Evolutionary conservation across 495 filamentous ascomycete species (phyloP).

Genomic region (Penicillium subrubescens): DNA sequence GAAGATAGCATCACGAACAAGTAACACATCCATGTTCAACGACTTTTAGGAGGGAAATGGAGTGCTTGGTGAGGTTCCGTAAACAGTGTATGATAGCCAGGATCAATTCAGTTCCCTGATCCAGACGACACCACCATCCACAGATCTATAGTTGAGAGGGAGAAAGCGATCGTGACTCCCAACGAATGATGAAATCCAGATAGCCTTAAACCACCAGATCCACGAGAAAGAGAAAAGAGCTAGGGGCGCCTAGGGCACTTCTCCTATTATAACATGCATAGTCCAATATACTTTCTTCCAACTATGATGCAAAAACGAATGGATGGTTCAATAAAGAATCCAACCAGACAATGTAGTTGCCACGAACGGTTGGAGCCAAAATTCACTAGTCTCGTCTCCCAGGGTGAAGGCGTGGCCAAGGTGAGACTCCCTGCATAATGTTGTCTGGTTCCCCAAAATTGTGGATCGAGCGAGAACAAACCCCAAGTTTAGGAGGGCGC

Average conservation of each 20-base stretch:
- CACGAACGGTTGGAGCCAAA: slow-evolving; percentile 17
- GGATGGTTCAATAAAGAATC: slow-evolving; percentile 18
- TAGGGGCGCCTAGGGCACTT: background rate
- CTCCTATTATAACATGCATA: background rate
- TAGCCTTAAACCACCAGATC: background rate
- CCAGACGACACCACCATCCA: background rate
- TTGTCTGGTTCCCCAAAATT: slow-evolving; percentile 25
- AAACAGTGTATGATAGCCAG: background rate
- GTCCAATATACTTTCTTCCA: background rate
- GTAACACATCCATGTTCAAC: slow-evolving; percentile 21
- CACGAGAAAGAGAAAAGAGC: background rate
- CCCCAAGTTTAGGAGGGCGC: slow-evolving; percentile 21
- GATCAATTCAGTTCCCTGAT: background rate
- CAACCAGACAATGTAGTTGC: slow-evolving; percentile 11
- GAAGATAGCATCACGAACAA: slow-evolving; percentile 18
- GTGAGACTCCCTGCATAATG: slow-evolving; percentile 24
- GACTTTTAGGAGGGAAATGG: too few species aligned
- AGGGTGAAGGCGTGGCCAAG: slow-evolving; percentile 1
- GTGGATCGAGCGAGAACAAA: slow-evolving; percentile 9
- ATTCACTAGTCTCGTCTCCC: slow-evolving; percentile 26
- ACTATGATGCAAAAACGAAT: background rate
- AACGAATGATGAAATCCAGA: slow-evolving; percentile 15
- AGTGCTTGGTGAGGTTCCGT: too few species aligned
- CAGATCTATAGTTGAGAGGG: background rate
- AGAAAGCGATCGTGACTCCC: background rate